Evolutionary conservation across 108 stramenopile species (phyloP), one percentile per base, ranked within the genome.

Genomic region (Stephanodiscus minutulus): DNA sequence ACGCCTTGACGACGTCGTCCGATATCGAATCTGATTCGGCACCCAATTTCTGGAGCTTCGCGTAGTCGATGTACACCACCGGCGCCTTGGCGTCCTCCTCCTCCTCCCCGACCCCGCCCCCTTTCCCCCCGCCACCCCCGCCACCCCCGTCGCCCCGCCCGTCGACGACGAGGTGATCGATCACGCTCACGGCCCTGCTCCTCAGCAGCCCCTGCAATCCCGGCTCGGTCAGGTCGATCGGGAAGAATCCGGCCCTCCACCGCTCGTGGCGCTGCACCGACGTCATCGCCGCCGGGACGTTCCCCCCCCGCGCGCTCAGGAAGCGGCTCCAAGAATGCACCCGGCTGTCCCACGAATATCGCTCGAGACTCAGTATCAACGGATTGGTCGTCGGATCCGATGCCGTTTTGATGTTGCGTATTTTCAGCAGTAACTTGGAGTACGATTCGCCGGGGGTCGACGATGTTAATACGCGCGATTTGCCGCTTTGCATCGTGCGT

Each of bases 241-340:
- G 92, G 55, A 93, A 91, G n/a, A 74, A 87, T 47, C 76, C 63
- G 39, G 62, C 72, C 41, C 85, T 83, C 89, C 92, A 93, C 10
- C 70, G 63, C 70, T 93, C 92, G 63, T 93, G 89, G 10, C 77
- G 82, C 65, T 93, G 88, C 4, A 88, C 72, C 88, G 89, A 83
- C 39, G 75, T 83, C 89, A 91, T 91, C 20, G 92, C 92, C 25
- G 49, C 56, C 15, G 92, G 88, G 10, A 93, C 92, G 52, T 89
- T 70, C 8, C 87, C 86, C 44, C 87, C 88, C 18, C 90, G 80
- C 10, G 90, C 89, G 25, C 81, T 84, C 7, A 93, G 62, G 64
- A 89, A 93, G 28, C 90, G 84, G 13, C 72, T 74, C 92, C 92
- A 93, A 21, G 92, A 89, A 60, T 91, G 87, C 0, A 84, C 83